Conservation (phyloP, 176 grass and related monocot species). For the Metroxylon sagu region DNA sequence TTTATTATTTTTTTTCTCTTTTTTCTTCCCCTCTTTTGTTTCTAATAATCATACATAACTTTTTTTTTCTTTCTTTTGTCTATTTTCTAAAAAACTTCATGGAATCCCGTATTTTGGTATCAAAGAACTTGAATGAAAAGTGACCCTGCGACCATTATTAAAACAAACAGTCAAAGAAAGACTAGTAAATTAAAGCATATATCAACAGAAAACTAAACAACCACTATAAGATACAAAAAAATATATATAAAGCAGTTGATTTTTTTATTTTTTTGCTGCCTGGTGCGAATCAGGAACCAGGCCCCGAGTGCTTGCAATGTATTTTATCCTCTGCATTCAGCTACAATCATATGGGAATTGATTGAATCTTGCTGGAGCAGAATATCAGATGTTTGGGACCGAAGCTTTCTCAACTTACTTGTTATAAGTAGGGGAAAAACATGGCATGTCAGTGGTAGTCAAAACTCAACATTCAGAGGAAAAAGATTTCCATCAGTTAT, state of each 20-base stretch:
- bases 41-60: constrained; percentile 7
- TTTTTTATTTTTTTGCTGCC: no score
- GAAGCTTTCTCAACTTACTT: no score
- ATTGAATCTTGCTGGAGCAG: no score
- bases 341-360: background rate
- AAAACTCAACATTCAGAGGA: no score
- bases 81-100: background rate
- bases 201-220: constrained; percentile 3
- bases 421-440: no score
- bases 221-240: background rate
- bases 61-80: constrained; percentile 4
- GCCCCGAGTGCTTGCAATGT: no score
- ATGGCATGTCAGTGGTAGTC: no score
- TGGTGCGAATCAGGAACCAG: no score
- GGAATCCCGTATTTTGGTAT: constrained; percentile 17
- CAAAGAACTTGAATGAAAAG: constrained; percentile 51
- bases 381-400: no score
- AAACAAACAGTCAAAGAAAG: constrained; percentile 37
- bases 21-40: constrained; percentile 10
- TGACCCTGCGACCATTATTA: constrained; percentile 58
- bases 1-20: background rate
- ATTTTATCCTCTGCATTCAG: background rate
- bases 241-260: no score
- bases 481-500: no score
- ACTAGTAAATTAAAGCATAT: constrained; percentile 11